These are phyloP conservation scores for Xylaria arbuscula DNA, from an alignment of 2,329 filamentous ascomycete species.

Conservation along the genomic window DNA sequence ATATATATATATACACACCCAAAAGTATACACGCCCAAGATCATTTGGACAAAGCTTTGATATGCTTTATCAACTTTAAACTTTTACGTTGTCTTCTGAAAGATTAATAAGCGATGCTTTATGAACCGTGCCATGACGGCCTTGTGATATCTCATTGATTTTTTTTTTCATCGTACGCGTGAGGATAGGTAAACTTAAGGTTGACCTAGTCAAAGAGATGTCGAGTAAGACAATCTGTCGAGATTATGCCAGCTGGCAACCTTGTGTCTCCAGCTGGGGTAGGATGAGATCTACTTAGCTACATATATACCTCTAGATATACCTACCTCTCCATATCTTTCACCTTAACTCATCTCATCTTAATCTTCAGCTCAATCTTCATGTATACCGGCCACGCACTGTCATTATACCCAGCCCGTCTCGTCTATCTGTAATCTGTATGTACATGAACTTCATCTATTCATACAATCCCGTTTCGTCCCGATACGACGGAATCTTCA, in stretches of 20 bases:
- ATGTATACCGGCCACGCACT: too few relatives aligned
- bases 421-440: too few relatives aligned
- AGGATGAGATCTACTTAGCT: neutral
- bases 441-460: too few relatives aligned
- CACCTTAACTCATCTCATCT: neutral
- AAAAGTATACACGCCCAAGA: slow-evolving; percentile 11
- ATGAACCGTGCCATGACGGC: neutral
- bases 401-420: too few relatives aligned
- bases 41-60: slow-evolving; percentile 24
- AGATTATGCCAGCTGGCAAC: slow-evolving; percentile 6
- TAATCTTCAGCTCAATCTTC: too few relatives aligned
- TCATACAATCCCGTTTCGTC: too few relatives aligned
- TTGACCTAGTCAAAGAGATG: too few relatives aligned
- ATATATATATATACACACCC: slow-evolving; percentile 19
- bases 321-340: neutral
- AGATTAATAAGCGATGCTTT: neutral
- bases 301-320: neutral
- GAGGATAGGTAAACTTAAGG: neutral
- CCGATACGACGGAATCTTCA: too few relatives aligned
- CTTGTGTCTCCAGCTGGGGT: neutral
- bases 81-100: neutral
- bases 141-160: too few relatives aligned
- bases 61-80: slow-evolving; percentile 6
- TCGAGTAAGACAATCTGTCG: neutral
- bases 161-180: neutral